Evolutionary conservation across 108 stramenopile species (phyloP).

Genomic region (Nitzschia sp.): DNA sequence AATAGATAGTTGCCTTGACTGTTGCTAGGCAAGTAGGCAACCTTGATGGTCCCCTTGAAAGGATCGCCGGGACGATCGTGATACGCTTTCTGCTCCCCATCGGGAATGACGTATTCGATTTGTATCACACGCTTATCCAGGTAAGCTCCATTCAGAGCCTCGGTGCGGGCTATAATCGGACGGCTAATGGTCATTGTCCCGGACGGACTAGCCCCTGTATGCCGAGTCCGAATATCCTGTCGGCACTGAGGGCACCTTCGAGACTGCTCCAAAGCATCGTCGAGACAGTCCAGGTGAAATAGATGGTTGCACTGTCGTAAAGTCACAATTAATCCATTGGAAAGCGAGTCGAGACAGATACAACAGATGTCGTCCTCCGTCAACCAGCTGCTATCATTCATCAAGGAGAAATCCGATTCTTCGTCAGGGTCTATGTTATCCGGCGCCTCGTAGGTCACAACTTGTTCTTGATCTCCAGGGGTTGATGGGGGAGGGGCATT

Average conservation of each 20-base stretch:
- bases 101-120: slow-evolving; percentile 42
- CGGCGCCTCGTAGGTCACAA: not conserved
- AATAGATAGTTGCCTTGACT: slow-evolving; percentile 41
- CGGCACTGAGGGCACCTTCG: slow-evolving; percentile 31
- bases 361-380: not conserved
- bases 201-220: slow-evolving; percentile 35
- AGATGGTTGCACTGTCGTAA: slow-evolving; percentile 19
- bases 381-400: not conserved
- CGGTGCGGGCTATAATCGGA: not conserved
- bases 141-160: slow-evolving; percentile 28
- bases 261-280: slow-evolving; percentile 11
- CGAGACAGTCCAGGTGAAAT: slow-evolving; percentile 42
- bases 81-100: slow-evolving; percentile 42
- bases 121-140: slow-evolving; percentile 17
- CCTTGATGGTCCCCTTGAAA: slow-evolving; percentile 15
- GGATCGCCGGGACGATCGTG: slow-evolving; percentile 41
- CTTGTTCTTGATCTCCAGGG: not conserved
- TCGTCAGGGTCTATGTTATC: not conserved
- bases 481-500: not conserved
- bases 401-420: not conserved
- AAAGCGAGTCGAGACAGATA: slow-evolving; percentile 9
- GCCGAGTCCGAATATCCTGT: slow-evolving; percentile 12
- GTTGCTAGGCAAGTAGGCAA: slow-evolving; percentile 41
- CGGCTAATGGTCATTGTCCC: slow-evolving; percentile 39
- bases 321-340: slow-evolving; percentile 4